Evolutionary conservation across 805 yeast genomes (phyloP).

Genomic region (Metschnikowia colocasiae): DNA sequence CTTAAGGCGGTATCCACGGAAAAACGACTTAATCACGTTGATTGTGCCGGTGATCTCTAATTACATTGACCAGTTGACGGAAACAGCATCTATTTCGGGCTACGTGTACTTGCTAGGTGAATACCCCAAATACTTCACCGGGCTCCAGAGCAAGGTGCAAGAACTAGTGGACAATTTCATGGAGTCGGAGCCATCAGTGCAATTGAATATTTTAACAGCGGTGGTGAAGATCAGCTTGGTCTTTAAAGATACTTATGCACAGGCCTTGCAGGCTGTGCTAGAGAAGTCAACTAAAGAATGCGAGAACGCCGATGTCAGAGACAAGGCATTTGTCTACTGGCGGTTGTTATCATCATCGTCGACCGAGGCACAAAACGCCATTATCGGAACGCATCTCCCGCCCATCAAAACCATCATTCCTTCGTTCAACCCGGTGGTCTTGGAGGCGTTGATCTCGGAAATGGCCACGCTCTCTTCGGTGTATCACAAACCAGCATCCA

Average conservation of each 20-base stretch:
- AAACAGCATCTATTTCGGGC: slow-evolving; percentile 50
- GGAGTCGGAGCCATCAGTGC: slow-evolving; percentile 59
- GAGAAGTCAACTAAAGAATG: slow-evolving; percentile 61
- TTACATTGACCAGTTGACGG: slow-evolving; percentile 45
- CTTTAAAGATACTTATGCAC: slow-evolving; percentile 28
- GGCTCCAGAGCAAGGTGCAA: slow-evolving; percentile 45
- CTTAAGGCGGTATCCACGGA: slow-evolving; percentile 60
- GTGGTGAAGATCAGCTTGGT: slow-evolving; percentile 53
- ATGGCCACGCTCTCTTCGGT: slow-evolving; percentile 84
- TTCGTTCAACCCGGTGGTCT: slow-evolving; percentile 60
- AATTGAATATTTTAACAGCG: slow-evolving; percentile 55
- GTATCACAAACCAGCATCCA: slow-evolving; percentile 75
- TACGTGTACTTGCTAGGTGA: slow-evolving; percentile 73
- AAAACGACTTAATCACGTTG: slow-evolving; percentile 45
- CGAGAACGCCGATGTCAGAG: slow-evolving; percentile 75
- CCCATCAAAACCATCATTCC: slow-evolving; percentile 70
- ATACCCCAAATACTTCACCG: slow-evolving; percentile 58
- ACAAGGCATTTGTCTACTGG: slow-evolving; percentile 78
- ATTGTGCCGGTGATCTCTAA: slow-evolving; percentile 53
- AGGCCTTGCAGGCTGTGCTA: slow-evolving; percentile 53
- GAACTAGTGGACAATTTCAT: slow-evolving; percentile 49
- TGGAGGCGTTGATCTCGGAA: slow-evolving; percentile 69
- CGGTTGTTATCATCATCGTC: slow-evolving; percentile 56
- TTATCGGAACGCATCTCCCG: slow-evolving; percentile 64
- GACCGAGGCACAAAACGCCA: slow-evolving; percentile 42